Conservation (phyloP, 2,329 filamentous ascomycete species). For the Epichloe bromicola region DNA sequence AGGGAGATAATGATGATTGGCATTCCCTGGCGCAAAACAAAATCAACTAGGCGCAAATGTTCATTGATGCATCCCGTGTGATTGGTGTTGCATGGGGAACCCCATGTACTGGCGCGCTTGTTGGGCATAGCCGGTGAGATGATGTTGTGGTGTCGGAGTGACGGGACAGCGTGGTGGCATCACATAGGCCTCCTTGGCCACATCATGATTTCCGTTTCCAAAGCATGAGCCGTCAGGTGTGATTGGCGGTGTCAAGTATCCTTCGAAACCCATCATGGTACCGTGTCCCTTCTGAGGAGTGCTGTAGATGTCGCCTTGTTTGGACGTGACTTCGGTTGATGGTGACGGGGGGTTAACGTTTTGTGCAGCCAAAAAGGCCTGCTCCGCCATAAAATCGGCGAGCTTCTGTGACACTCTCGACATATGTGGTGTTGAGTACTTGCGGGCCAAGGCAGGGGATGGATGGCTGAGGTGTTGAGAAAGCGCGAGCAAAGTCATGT, state of each 20-base stretch:
- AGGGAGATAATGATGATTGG: not conserved
- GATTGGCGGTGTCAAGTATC: slow-evolving; percentile 75
- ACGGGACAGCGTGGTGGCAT: slow-evolving; percentile 45
- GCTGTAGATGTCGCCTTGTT: slow-evolving; percentile 52
- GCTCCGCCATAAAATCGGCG: slow-evolving; percentile 45
- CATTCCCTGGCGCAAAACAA: not conserved
- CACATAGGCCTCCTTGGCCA: slow-evolving; percentile 34
- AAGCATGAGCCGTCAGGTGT: slow-evolving; percentile 60
- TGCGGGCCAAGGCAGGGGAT: slow-evolving; percentile 43
- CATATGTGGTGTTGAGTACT: slow-evolving; percentile 42
- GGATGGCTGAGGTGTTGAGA: slow-evolving; percentile 48
- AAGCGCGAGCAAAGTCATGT: slow-evolving; percentile 47
- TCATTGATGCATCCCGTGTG: slow-evolving; percentile 27
- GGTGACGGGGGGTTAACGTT: slow-evolving; percentile 47
- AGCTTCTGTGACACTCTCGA: slow-evolving; percentile 42
- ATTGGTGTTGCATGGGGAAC: slow-evolving; percentile 27
- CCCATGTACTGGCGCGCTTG: slow-evolving; percentile 21
- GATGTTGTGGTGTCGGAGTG: slow-evolving; percentile 41
- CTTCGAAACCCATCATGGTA: slow-evolving; percentile 50
- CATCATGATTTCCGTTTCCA: slow-evolving; percentile 20
- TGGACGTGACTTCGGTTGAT: slow-evolving; percentile 37
- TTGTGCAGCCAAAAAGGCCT: slow-evolving; percentile 41
- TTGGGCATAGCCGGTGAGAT: slow-evolving; percentile 19
- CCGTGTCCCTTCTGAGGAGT: slow-evolving; percentile 69
- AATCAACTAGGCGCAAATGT: slow-evolving; percentile 14